Percentiles rank a stretch among this genome's conserved stretches.
Evolutionary conservation across 2,329 filamentous ascomycete species (phyloP).

Genomic region (Cercospora janseana): DNA sequence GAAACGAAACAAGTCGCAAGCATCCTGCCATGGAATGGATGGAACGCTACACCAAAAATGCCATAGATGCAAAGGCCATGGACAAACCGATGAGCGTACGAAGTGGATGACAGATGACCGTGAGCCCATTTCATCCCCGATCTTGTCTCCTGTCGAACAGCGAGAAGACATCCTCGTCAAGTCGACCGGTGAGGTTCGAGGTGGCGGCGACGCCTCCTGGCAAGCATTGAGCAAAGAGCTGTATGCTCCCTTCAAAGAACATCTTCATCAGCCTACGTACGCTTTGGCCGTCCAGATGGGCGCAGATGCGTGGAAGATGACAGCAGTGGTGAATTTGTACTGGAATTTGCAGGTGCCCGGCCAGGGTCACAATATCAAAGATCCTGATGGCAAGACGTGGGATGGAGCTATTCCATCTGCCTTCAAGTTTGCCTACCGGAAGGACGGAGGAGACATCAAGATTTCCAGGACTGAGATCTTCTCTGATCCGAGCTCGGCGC

Average conservation of each 20-base stretch:
- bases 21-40: conserved; percentile 33
- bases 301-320: conserved; percentile 30
- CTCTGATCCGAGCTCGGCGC: conserved; percentile 24
- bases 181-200: conserved; percentile 26
- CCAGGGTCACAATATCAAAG: conserved; percentile 21
- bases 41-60: conserved; percentile 28
- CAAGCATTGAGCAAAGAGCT: conserved; percentile 21
- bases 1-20: conserved; percentile 26
- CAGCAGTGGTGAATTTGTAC: conserved; percentile 27
- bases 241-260: conserved; percentile 30
- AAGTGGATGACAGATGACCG: conserved; percentile 7
- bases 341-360: conserved; percentile 27
- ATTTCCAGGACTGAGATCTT: conserved; percentile 23
- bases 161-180: conserved; percentile 4
- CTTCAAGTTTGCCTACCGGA: conserved; percentile 31
- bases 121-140: conserved; percentile 10
- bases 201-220: conserved; percentile 28
- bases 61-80: conserved; percentile 19
- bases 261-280: conserved; percentile 28
- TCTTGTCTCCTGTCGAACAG: conserved; percentile 1
- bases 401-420: conserved; percentile 28
- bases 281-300: conserved; percentile 27
- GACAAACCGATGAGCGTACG: not conserved
- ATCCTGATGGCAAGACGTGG: conserved; percentile 29
- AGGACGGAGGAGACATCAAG: conserved; percentile 22